A percentile compares a stretch with the other conserved stretches of the same genome.
phyloP scores from a whole-genome alignment of 352 stramenopile species.

The Albugo laibachii region DNA sequence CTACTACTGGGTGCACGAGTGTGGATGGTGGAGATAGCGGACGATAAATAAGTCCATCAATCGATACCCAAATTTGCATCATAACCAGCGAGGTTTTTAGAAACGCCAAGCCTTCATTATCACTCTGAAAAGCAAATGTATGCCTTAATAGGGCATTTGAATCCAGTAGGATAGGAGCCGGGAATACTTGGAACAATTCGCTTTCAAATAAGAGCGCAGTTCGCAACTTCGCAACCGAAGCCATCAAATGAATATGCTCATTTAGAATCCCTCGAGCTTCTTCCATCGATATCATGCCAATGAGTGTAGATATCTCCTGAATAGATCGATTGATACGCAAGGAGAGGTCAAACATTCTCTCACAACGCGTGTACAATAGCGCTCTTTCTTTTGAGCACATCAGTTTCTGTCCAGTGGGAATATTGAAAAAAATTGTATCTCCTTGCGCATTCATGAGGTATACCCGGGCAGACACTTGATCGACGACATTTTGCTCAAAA shows the following conservation, averaged over 20 bases:
- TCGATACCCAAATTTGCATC: constrained; percentile 74
- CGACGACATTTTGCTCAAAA: constrained; percentile 33
- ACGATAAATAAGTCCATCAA: constrained; percentile 63
- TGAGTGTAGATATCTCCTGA: constrained; percentile 69
- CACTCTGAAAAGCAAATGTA: constrained; percentile 26
- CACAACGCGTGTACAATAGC: constrained; percentile 64
- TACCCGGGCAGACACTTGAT: constrained; percentile 34
- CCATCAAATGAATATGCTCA: constrained; percentile 70
- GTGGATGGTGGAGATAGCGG: constrained; percentile 41
- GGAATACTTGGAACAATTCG: constrained; percentile 70
- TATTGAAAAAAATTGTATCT: constrained; percentile 42
- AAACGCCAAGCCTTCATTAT: background rate
- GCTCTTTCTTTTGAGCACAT: constrained; percentile 65
- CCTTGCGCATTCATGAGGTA: constrained; percentile 71
- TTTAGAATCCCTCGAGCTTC: constrained; percentile 57
- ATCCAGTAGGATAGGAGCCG: constrained; percentile 54
- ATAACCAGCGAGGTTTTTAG: constrained; percentile 32
- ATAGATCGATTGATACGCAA: constrained; percentile 75
- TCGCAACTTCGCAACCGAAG: constrained; percentile 47
- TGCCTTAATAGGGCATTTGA: constrained; percentile 50
- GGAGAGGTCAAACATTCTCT: constrained; percentile 74
- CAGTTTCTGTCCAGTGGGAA: constrained; percentile 27
- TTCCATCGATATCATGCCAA: constrained; percentile 61
- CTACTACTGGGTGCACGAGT: constrained; percentile 7
- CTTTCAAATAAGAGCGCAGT: constrained; percentile 72